phyloP scores from a whole-genome alignment of 495 filamentous ascomycete species.

The Penicillium steckii region DNA sequence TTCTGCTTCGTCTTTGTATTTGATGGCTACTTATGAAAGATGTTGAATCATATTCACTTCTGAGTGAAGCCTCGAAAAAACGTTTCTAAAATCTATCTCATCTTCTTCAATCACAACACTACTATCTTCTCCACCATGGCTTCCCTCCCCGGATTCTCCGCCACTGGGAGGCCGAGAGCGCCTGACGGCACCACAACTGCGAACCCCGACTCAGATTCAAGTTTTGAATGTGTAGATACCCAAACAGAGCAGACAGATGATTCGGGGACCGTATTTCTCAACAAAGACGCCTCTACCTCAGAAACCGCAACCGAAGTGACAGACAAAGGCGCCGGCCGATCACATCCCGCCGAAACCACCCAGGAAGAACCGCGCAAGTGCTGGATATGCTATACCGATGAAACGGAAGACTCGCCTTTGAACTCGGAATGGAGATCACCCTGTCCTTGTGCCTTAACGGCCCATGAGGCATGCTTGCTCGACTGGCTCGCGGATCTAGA shows the following conservation, averaged over 20 bases:
- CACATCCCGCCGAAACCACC: constrained; percentile 12
- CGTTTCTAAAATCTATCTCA: neutral
- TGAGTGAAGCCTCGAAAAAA: neutral
- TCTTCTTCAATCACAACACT: neutral
- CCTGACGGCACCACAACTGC: constrained; percentile 29
- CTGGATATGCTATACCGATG: constrained; percentile 90
- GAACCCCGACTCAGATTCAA: constrained; percentile 17
- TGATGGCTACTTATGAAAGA: constrained; percentile 1
- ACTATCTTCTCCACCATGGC: constrained; percentile 29
- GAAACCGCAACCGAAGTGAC: constrained; percentile 13
- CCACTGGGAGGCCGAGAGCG: constrained; percentile 29
- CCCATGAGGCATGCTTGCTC: constrained; percentile 86
- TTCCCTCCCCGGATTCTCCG: constrained; percentile 36
- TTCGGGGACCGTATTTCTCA: constrained; percentile 43
- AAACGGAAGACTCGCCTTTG: constrained; percentile 69
- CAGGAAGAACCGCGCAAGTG: constrained; percentile 64
- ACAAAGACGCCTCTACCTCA: constrained; percentile 29
- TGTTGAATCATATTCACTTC: constrained; percentile 1
- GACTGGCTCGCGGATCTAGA: constrained; percentile 89
- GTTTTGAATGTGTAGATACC: constrained; percentile 3
- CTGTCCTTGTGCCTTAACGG: constrained; percentile 84
- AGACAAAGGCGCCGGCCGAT: constrained; percentile 16
- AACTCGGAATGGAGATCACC: constrained; percentile 79
- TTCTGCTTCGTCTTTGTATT: neutral
- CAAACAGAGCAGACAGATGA: constrained; percentile 30